Evolutionary conservation across 1,139 yeast genomes (phyloP), one percentile per base, ranked within the genome.

Genomic region (Hemisphaericaspora subhashii): DNA sequence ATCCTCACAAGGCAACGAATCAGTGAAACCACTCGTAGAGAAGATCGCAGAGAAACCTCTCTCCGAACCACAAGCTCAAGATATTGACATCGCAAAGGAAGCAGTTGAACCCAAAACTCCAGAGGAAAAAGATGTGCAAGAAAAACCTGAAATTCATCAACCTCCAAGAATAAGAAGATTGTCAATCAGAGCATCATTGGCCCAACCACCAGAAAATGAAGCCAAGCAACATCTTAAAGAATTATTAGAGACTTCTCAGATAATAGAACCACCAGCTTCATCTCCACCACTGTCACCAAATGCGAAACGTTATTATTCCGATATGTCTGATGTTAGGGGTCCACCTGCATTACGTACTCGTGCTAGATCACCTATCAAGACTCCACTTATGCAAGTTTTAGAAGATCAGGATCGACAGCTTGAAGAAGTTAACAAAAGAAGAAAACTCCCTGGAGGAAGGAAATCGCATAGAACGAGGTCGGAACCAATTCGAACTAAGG

Each of bases 291-390:
- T 13, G 23, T 10, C 28, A 22, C 11, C 13, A 3, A 14, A 24
- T 10, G 21, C 23, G 22, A 21, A 10, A 22, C 31, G 39, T 15
- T 21, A 13, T 4, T 11, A 8, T 3, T 29, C 32, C 3, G 32
- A 29, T 17, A 7, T 29, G 2, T 4, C 27, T 4, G 38, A 37
- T 11, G 35, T 14, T 13, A 17, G 14, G 8, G 72, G 62, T 36
- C 53, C 53, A 13, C 74, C 74, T 2, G 71, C 75, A 1, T 50
- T 55, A 14, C 45, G 75, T 36, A 71, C 75, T 1, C 49, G 76
- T 37, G 68, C 74, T 2, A 67, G 66, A 44, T 69, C 75, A 1
- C 76, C 76, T 0, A 47, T 69, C 42, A 70, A 70, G 44, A 53
- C 61, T 36, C 55, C 62, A 26, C 48, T 67, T 34, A 50, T 52